Evolutionary conservation across 1,139 yeast genomes (phyloP), one percentile per base, ranked within the genome.

Genomic region (Taiozyma onychis): DNA sequence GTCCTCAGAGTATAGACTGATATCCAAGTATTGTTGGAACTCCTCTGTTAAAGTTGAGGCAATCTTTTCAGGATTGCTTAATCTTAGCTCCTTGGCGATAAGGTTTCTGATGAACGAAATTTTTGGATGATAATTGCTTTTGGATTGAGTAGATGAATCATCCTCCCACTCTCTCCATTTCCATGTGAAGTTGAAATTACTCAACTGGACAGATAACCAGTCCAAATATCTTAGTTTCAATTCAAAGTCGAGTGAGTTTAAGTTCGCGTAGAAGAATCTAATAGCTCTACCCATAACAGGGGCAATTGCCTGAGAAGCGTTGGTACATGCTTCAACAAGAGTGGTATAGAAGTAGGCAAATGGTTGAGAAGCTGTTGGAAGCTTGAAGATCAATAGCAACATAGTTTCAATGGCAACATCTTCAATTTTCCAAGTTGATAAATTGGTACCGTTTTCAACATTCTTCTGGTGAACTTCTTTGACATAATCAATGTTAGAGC

Each of bases 141-240:
- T 66, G 48, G 75, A 53, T 6, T 72, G 63, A 46, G 65, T 65
- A 32, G 67, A 64, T 0, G 85, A 76, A 60, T 83, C 87, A 2
- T 67, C 68, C 44, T 78, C 81, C 99, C 99, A 95, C 67, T 91
- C 99, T 57, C 81, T 84, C 99, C 99, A 93, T 65, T 90, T 90
- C 99, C 99, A 95, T 44, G 93, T 88, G 68, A 89, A 95, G 54
- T 88, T 91, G 68, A 93, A 95, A 66, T 93, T 93, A 59, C 96
- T 86, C 64, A 95, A 79, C 69, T 95, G 99, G 51, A 88, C 85
- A 3, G 96, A 78, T 76, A 95, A 85, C 99, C 99, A 95, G 66
- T 88, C 95, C 62, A 89, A 73, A 58, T 81, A 87, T 54, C 93
- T 75, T 56, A 81, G 76, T 57, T 83, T 79, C 49, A 88, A 72